Percentiles rank a stretch among this genome's conserved stretches.
phyloP scores from a whole-genome alignment of 1,284 basidiomycete genomes.

The Hypsizygus ulmarius region DNA sequence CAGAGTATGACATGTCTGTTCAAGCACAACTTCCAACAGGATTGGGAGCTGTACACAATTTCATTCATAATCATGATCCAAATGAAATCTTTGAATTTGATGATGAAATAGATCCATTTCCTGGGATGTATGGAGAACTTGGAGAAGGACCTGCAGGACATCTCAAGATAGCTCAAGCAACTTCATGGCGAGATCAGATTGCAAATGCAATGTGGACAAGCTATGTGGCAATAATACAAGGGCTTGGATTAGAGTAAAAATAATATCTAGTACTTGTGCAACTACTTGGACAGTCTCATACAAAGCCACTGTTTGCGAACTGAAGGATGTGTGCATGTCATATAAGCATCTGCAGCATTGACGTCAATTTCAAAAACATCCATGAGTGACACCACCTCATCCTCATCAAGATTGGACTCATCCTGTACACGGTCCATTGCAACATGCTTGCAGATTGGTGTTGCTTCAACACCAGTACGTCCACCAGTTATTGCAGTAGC shows the following conservation, averaged over 20 bases:
- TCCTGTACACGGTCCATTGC: no score
- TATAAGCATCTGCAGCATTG: no score
- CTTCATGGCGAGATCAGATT: slow-evolving; percentile 8
- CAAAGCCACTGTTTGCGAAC: no score
- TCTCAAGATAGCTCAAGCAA: slow-evolving; percentile 2
- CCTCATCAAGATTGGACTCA: no score
- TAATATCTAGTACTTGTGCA: background rate
- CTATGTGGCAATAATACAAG: slow-evolving; percentile 13
- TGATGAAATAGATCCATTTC: background rate
- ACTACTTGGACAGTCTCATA: no score
- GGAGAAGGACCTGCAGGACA: slow-evolving; percentile 1
- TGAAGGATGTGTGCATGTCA: no score
- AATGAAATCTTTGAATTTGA: no score
- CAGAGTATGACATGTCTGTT: slow-evolving; percentile 22
- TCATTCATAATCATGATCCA: background rate
- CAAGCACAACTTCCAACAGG: slow-evolving; percentile 27
- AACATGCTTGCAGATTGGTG: no score
- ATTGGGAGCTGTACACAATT: slow-evolving; percentile 17
- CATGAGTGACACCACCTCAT: no score
- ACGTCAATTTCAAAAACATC: no score
- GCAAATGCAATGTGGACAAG: slow-evolving; percentile 15
- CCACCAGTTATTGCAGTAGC: no score
- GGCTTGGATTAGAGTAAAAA: slow-evolving; percentile 5
- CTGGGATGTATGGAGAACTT: slow-evolving; percentile 1
- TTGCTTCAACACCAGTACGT: no score